Percentiles rank a stretch among this genome's conserved stretches.
These are phyloP conservation scores for Geotrichum carabidarum DNA, from an alignment of 1,139 yeast species.

Conservation along the genomic window DNA sequence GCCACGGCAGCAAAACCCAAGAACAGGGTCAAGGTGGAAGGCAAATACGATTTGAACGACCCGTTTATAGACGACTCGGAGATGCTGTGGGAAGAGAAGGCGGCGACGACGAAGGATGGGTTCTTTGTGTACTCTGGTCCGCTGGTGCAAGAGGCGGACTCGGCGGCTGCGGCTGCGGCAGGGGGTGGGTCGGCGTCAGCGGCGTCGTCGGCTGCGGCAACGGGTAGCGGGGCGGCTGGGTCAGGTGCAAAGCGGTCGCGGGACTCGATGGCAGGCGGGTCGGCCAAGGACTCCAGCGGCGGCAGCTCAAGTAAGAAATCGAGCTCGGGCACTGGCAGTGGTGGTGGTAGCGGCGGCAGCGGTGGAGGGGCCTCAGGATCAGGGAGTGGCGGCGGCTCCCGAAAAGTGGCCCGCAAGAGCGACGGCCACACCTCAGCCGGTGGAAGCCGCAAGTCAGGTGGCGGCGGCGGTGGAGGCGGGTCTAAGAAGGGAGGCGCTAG, in stretches of 20 bases:
- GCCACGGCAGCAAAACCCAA: constrained; percentile 15
- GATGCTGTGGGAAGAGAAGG: constrained; percentile 85
- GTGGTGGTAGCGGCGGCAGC: constrained; percentile 3
- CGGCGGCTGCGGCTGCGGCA: not conserved
- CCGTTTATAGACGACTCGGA: constrained; percentile 97
- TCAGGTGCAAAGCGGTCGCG: constrained; percentile 13
- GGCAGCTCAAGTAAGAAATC: not conserved
- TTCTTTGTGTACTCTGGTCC: constrained; percentile 96
- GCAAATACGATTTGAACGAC: constrained; percentile 87
- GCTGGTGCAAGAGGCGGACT: constrained; percentile 60
- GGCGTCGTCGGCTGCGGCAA: constrained; percentile 32
- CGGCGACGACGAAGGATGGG: constrained; percentile 90
- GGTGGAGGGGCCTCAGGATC: constrained; percentile 12
- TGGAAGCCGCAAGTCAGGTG: constrained; percentile 1
- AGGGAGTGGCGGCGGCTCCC: not conserved
- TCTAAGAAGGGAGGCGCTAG: not conserved
- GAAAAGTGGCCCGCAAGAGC: constrained; percentile 16
- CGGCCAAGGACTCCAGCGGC: not conserved
- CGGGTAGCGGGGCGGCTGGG: constrained; percentile 10
- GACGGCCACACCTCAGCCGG: constrained; percentile 13
- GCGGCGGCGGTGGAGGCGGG: not conserved
- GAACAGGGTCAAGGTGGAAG: constrained; percentile 42
- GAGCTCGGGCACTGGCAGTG: not conserved
- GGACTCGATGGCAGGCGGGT: constrained; percentile 1
- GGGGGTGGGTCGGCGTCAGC: constrained; percentile 30